Base-by-base conservation (phyloP, 2,329 filamentous ascomycete species). In the Fusarium sp. region DNA sequence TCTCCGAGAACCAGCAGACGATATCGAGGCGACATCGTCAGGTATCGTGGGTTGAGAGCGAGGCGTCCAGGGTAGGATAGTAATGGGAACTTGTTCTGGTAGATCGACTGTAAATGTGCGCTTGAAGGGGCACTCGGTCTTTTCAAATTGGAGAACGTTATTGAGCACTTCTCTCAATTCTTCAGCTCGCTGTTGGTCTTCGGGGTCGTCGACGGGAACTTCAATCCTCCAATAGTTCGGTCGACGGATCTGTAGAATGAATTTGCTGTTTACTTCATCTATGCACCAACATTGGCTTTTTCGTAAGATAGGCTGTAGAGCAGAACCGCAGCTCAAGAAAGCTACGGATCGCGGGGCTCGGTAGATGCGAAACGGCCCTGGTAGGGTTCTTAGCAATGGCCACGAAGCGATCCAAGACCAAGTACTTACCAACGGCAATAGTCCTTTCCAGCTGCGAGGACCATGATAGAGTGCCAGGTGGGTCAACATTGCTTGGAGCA, bases 201-300 rank as follows among this genome's bases (percentile, higher is more conserved):
- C 72, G 2, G 64, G 32, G 1, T 87, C 87, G 37, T 84, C 84
- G 18, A 89, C 86, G 0, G 93, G 92, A 8, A 98, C 82, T 76
- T 98, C 94, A 74, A 98, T 96, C 69, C 94, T 90, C 86, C 96
- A 97, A 79, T 96, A 98, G 45, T 92, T 91, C 30, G 94, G 91
- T 46, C 91, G 88, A 23, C 93, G 87, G 69, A 97, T 93, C 70
- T 94, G 92, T 63, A 98, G 82, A n/a, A 97, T 92, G 72, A 97
- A 97, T 72, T 90, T 87, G 79, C 84, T 93, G 42, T 91, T 91
- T 59, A 90, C 87, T 60, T 93, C 92, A 78, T 97, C 93, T 32
- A 98, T 92, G 78, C 92, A 97, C 94, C 94, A 98, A 77, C 92
- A 97, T 80, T 97, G 94, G 62, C 93, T 97, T 78, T 93, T 93